Conservation (phyloP, 345 rosid genomes). For the Capsella bursapastoris region DNA sequence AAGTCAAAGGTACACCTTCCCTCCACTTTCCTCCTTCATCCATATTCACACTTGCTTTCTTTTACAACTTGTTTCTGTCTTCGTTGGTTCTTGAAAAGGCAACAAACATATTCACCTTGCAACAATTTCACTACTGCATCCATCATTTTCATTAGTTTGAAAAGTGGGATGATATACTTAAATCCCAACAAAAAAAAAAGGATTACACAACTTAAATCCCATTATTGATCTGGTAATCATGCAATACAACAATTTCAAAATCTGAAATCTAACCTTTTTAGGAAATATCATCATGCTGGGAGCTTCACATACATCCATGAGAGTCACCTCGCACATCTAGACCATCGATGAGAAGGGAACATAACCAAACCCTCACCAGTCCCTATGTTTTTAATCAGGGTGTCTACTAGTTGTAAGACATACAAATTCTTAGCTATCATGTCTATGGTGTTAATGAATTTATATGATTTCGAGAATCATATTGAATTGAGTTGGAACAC, state of each 20-base stretch:
- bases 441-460: constrained; percentile 44
- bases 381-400: neutral
- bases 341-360: constrained; percentile 49
- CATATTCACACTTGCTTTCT: neutral
- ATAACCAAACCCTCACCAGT: constrained; percentile 26
- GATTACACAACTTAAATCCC: constrained; percentile 16
- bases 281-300: neutral
- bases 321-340: constrained; percentile 45
- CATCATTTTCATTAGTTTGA: neutral
- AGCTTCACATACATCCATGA: constrained; percentile 29
- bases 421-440: constrained; percentile 2
- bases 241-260: neutral
- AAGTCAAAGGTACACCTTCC: constrained; percentile 11
- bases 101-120: constrained; percentile 13
- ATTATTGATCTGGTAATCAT: neutral
- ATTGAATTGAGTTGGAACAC: constrained; percentile 60
- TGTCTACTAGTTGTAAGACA: constrained; percentile 1
- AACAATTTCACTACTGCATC: constrained; percentile 25
- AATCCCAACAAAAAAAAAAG: neutral
- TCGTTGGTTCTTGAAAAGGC: constrained; percentile 25
- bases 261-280: constrained; percentile 10
- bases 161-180: neutral
- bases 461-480: constrained; percentile 65
- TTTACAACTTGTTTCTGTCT: neutral
- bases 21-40: constrained; percentile 15